Base-by-base conservation (phyloP, 306 rosid genomes). In the Begonia peltatifolia region DNA sequence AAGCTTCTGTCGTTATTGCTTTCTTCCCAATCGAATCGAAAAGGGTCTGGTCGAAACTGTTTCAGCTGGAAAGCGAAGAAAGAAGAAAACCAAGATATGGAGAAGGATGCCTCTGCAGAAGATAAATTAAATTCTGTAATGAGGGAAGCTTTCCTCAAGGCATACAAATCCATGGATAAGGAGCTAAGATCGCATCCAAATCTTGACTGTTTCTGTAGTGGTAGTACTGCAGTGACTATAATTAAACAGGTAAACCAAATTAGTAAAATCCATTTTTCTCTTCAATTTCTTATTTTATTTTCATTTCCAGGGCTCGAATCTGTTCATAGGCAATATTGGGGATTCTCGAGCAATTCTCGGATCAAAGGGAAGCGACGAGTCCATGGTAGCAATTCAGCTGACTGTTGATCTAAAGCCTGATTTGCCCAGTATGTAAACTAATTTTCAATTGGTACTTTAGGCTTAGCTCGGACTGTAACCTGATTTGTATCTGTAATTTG, bases 311-410 rank as follows among this genome's bases (percentile, higher is more conserved):
- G 99, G 95, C 12, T 75, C 82, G 42, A 79, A 81, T 75, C 80
- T 90, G 56, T 86, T 80, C 61, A 79, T 86, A 72, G 84, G 95
- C 13, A 52, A 79, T 58, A 81, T 90, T 38, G 99, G 99, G 41
- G 99, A 90, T 73, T 90, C 95, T 6, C 72, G 99, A 53, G 99
- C 99, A 57, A 79, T 90, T 70, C 70, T 90, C 70, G 99, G 95
- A 65, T 80, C 99, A 14, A 90, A 73, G 68, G 94, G 79, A 61
- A 73, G 59, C 54, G 73, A 65, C 20, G 86, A 71, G 67, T 76
- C 78, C 54, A 70, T 76, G 87, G 76, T 79, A 53, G 99, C 99
- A 55, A 63, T 72, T 71, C 99, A 86, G 76, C 68, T 90, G 62
- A 83, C 94, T 7, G 71, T 90, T 76, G 99, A 90, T 74, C 71